Base-by-base conservation (phyloP, 2,329 filamentous ascomycete species). In the Fusarium napiforme region DNA sequence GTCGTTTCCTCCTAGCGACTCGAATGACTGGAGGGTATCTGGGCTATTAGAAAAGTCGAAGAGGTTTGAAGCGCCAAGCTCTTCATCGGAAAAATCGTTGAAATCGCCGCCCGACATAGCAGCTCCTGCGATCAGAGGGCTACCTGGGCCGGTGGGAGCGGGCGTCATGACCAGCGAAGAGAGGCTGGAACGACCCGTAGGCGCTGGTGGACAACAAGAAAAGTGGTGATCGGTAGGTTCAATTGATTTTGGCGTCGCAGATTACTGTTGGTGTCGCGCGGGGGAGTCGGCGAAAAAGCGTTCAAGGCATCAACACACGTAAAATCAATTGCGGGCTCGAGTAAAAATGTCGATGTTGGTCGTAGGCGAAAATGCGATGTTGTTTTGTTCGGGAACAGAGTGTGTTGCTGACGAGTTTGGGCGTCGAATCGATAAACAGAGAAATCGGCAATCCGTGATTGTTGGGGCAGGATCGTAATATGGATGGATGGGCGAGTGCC, bases 41-140 rank as follows among this genome's bases (percentile, higher is more conserved):
- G 80, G 79, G 77, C 81, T 82, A 60, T 80, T 80, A 69, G 81
- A 78, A 49, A 82, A 81, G 64, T 82, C 80, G 75, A 83, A 78
- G 52, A 82, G 68, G 67, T 78, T 80, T 53, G 80, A 73, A 69
- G 77, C 71, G 58, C 72, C 75, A 64, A 83, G 75, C 34, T 82
- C 79, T 74, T 83, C 81, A 77, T 84, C 82, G 69, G 81, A 78
- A 69, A 82, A 80, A 55, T 83, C 81, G 75, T 81, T 78, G 64
- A 81, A 82, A 55, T 83, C 82, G 78, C 80, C 75, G 76, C 77
- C 79, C 72, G 81, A 76, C 77, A 83, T 80, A 75, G 77, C 80
- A 77, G 78, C 76, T 75, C 80, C 81, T 77, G 80, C 78, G 70
- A 83, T 83, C 60, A 84, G 76, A 79, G 82, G 82, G 79, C 82